A percentile compares a stretch with the other conserved stretches of the same genome.
Conservation (phyloP, 805 yeast genomes). For the Hermanozyma aechmeae region DNA sequence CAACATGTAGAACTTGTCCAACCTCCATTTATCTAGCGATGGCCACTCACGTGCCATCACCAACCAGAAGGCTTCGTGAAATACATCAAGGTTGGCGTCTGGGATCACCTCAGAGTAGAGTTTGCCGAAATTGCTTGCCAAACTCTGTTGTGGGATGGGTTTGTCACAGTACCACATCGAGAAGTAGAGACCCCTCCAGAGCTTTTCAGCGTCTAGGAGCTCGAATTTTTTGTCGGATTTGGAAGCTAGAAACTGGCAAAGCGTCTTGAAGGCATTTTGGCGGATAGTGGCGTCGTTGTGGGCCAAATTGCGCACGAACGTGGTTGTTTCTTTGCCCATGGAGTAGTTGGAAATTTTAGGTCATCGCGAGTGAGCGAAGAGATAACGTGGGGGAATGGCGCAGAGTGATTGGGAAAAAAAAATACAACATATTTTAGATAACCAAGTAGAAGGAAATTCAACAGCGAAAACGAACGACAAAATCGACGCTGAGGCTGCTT, state of each 20-base stretch:
- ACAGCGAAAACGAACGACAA: too few species aligned
- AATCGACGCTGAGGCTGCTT: too few species aligned
- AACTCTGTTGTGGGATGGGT: slow-evolving; percentile 81
- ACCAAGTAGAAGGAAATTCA: too few species aligned
- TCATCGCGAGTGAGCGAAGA: too few species aligned
- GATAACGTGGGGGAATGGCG: too few species aligned
- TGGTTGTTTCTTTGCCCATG: too few species aligned
- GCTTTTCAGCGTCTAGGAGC: slow-evolving; percentile 57
- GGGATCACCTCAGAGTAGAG: slow-evolving; percentile 38
- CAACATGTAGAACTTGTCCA: slow-evolving; percentile 78
- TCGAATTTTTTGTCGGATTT: slow-evolving; percentile 30
- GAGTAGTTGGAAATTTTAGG: too few species aligned
- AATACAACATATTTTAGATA: too few species aligned
- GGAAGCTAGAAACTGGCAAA: slow-evolving; percentile 46
- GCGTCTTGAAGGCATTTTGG: slow-evolving; percentile 59
- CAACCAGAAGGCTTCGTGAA: slow-evolving; percentile 72
- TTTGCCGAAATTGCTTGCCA: slow-evolving; percentile 66
- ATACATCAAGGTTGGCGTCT: slow-evolving; percentile 33
- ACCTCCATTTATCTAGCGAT: slow-evolving; percentile 71
- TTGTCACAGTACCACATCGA: slow-evolving; percentile 97
- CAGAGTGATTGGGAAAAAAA: too few species aligned
- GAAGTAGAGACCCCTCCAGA: slow-evolving; percentile 94
- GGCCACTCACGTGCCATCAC: slow-evolving; percentile 78
- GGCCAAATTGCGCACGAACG: slow-evolving; percentile 71
- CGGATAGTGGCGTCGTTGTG: slow-evolving; percentile 73